Conservation (phyloP, 108 stramenopile species). For the Fistulifera pelliculosa region DNA sequence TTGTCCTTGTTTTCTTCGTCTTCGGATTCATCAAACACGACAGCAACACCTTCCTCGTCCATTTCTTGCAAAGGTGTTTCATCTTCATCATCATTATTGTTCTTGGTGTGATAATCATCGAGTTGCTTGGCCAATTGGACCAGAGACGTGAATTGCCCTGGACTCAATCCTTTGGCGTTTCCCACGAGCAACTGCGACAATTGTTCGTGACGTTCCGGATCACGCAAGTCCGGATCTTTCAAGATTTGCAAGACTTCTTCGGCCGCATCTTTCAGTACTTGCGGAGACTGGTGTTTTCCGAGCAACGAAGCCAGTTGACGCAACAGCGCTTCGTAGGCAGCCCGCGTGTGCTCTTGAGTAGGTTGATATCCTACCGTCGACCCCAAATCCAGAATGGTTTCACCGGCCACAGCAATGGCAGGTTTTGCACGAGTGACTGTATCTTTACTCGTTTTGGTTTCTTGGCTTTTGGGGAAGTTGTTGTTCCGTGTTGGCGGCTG, state of each 20-base stretch:
- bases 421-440: background rate
- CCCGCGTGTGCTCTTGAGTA: slow-evolving; percentile 43
- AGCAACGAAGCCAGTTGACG: slow-evolving; percentile 52
- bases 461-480: slow-evolving; percentile 13
- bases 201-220: slow-evolving; percentile 70
- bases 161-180: slow-evolving; percentile 38
- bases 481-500: slow-evolving; percentile 19
- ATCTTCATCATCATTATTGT: slow-evolving; percentile 27
- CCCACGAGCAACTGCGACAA: slow-evolving; percentile 75
- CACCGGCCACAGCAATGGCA: slow-evolving; percentile 8
- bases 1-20: slow-evolving; percentile 71
- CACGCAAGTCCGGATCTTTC: slow-evolving; percentile 68
- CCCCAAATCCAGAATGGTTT: slow-evolving; percentile 47
- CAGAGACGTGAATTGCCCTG: slow-evolving; percentile 66
- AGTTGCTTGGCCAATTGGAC: slow-evolving; percentile 81
- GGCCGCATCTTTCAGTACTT: slow-evolving; percentile 85
- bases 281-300: slow-evolving; percentile 83
- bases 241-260: slow-evolving; percentile 81
- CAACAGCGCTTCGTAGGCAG: slow-evolving; percentile 78
- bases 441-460: slow-evolving; percentile 15
- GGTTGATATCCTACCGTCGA: slow-evolving; percentile 64
- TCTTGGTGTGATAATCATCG: slow-evolving; percentile 71
- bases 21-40: slow-evolving; percentile 93
- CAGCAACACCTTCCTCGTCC: slow-evolving; percentile 96
- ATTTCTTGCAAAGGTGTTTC: slow-evolving; percentile 34